Percentiles rank a stretch among this genome's conserved stretches.
These are phyloP conservation scores for Globisporangium solare DNA, from an alignment of 352 stramenopile species.

Conservation along the genomic window DNA sequence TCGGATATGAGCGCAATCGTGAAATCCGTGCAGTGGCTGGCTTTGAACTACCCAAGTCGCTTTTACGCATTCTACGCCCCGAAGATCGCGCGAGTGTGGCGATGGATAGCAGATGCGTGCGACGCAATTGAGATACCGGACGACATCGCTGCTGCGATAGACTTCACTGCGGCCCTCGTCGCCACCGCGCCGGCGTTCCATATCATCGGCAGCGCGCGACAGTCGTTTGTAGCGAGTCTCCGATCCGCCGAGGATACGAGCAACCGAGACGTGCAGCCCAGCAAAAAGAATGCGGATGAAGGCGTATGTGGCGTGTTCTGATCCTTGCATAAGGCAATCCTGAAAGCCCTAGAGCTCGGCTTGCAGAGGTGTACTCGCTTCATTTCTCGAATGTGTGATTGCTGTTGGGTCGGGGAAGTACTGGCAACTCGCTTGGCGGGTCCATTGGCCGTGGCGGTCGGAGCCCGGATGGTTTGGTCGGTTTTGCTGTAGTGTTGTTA, in stretches of 20 bases:
- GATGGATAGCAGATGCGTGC: not conserved
- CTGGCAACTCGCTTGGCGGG: slow-evolving; percentile 5
- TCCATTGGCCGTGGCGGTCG: slow-evolving; percentile 6
- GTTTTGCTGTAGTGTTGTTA: not conserved
- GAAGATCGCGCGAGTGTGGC: not conserved
- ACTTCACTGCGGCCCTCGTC: slow-evolving; percentile 17
- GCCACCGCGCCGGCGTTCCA: slow-evolving; percentile 14
- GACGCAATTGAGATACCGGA: slow-evolving; percentile 9
- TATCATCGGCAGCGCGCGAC: slow-evolving; percentile 11
- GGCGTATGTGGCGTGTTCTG: slow-evolving; percentile 2
- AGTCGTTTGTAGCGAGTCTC: not conserved
- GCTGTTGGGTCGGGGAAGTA: not conserved
- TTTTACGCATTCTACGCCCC: slow-evolving; percentile 18
- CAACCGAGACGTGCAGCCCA: not conserved
- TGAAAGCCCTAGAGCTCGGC: not conserved
- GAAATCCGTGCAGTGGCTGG: not conserved
- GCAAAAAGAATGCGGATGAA: not conserved
- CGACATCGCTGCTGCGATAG: slow-evolving; percentile 8
- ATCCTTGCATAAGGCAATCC: not conserved
- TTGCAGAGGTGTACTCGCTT: not conserved
- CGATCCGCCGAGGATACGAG: not conserved
- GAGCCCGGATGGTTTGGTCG: not conserved
- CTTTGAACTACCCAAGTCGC: slow-evolving; percentile 14
- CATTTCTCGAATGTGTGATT: slow-evolving; percentile 2
- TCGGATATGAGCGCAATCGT: not conserved